Evolutionary conservation across 306 rosid species (phyloP), one percentile per base, ranked within the genome.

Genomic region (Cucumis melo): DNA sequence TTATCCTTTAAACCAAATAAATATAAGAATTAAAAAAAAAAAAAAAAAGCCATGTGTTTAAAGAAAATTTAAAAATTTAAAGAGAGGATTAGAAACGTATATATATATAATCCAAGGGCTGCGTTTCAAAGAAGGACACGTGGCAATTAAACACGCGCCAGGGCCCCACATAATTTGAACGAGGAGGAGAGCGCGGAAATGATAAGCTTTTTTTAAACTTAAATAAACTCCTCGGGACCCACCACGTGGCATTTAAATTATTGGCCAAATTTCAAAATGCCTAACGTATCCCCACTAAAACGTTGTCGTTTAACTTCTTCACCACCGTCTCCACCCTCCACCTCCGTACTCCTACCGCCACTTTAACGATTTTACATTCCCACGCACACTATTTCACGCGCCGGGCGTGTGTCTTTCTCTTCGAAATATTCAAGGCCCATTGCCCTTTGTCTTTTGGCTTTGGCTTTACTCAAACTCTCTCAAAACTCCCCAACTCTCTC

Each of bases 161-260:
- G 44, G 76, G 39, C 10, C 76, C 62, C 82, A 79, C 42, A 78
- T 77, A 74, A 80, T 92, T 93, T 91, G 94, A 90, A 93, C 86
- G 83, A 32, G 85, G 79, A 77, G 87, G 81, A 91, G 84, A 91
- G 96, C 98, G 98, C 97, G 90, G 89, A 89, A 89, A 90, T 81
- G 81, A 70, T 78, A 71, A 80, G 77, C 61, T 51, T 51, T 73
- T 73, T 73, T 51, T 17, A 15, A 29, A 48, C 77, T 72, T 50
- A 51, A 77, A 39, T 73, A 79, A 80, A 62, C 79, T 64, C 10
- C 32, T 62, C 44, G 59, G 90, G 44, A 85, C 98, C 91, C 87
- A 84, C 93, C 98, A 90, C 66, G 94, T 94, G 94, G 67, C 53
- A 12, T 41, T 71, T 80, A 78, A 76, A 72, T 53, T 79, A 68